These are phyloP conservation scores for Ophiostoma ulmi DNA, from an alignment of 2,329 filamentous ascomycete genomes.

Conservation along the genomic window DNA sequence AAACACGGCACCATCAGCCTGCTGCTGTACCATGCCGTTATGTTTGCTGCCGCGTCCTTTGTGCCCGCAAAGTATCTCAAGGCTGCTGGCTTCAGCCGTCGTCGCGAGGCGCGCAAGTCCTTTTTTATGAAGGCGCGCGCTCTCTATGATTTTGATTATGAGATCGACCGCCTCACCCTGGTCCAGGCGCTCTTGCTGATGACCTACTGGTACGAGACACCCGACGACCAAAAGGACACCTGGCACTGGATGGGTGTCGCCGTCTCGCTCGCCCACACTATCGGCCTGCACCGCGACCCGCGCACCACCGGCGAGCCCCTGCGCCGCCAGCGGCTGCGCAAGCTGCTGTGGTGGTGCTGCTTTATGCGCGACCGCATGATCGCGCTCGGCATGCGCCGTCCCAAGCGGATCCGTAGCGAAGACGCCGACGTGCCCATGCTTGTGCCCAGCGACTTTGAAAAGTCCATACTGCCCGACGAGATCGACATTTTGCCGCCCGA, in stretches of 20 bases:
- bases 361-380: slow-evolving; percentile 93
- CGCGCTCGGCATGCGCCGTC: slow-evolving; percentile 86
- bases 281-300: slow-evolving; percentile 84
- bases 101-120: slow-evolving; percentile 77
- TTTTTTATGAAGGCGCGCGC: slow-evolving; percentile 88
- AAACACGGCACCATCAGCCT: slow-evolving; percentile 69
- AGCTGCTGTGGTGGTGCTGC: slow-evolving; percentile 96
- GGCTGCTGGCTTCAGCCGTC: slow-evolving; percentile 68
- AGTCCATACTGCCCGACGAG: slow-evolving; percentile 60
- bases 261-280: slow-evolving; percentile 86
- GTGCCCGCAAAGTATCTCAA: slow-evolving; percentile 73
- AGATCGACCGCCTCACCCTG: slow-evolving; percentile 79
- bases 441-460: slow-evolving; percentile 77
- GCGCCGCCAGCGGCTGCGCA: slow-evolving; percentile 77
- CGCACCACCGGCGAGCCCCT: slow-evolving; percentile 65
- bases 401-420: slow-evolving; percentile 85
- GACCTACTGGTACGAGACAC: slow-evolving; percentile 97
- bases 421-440: slow-evolving; percentile 94
- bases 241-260: slow-evolving; percentile 99
- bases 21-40: slow-evolving; percentile 85
- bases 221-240: slow-evolving; percentile 94
- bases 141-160: slow-evolving; percentile 93
- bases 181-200: slow-evolving; percentile 85
- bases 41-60: slow-evolving; percentile 89
- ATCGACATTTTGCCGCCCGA: slow-evolving; percentile 63